A percentile compares a stretch with the other conserved stretches of the same genome.
Conservation (phyloP, 1,284 basidiomycete species). For the Ustilago shanxiensis region DNA sequence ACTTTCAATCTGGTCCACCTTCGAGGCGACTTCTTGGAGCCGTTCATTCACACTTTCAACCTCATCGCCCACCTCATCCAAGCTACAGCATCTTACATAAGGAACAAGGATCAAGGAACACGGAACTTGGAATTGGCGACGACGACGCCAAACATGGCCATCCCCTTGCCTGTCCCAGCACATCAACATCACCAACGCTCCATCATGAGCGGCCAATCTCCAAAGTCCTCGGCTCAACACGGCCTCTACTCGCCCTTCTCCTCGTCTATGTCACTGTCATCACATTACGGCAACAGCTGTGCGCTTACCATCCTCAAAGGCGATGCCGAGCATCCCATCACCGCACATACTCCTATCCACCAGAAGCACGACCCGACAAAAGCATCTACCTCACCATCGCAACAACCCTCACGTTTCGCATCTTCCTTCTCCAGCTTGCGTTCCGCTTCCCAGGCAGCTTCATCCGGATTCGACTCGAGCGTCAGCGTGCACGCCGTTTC, state of each 20-base stretch:
- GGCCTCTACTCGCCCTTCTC: conserved; percentile 28
- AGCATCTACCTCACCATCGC: not conserved
- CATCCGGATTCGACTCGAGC: conserved; percentile 30
- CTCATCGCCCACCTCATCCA: not conserved
- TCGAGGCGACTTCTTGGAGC: not conserved
- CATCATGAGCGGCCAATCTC: conserved; percentile 17
- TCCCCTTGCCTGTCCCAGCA: conserved; percentile 34
- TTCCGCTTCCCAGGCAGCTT: conserved; percentile 14
- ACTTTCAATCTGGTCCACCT: not conserved
- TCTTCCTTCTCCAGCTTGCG: conserved; percentile 32
- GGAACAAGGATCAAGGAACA: not conserved
- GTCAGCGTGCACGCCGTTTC: conserved; percentile 47
- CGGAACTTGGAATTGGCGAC: not conserved
- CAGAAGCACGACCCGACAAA: conserved; percentile 13
- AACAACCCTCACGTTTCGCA: conserved; percentile 40
- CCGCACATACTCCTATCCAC: conserved; percentile 36
- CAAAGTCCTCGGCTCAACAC: conserved; percentile 7
- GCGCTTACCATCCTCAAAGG: conserved; percentile 51
- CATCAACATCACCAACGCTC: conserved; percentile 6
- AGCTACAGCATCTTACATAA: not conserved
- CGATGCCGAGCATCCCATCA: conserved; percentile 35
- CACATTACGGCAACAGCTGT: conserved; percentile 31
- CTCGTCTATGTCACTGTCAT: conserved; percentile 17
- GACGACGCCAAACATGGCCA: conserved; percentile 28
- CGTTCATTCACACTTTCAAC: not conserved